Base-by-base conservation (phyloP, 2,329 filamentous ascomycete species). In the Coniochaeta ligniaria region DNA sequence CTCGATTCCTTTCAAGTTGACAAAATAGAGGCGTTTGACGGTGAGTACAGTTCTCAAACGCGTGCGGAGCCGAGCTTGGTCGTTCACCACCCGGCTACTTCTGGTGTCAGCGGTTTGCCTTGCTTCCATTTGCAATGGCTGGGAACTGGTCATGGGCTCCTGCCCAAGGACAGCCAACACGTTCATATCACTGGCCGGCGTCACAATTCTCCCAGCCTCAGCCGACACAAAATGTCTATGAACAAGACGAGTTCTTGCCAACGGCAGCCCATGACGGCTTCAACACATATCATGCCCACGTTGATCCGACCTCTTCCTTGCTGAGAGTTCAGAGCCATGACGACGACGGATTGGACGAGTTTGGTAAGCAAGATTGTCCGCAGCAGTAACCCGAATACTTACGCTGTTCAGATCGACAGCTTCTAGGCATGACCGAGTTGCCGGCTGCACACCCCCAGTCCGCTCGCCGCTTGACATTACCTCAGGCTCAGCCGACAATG, bases 311-410 rank as follows among this genome's bases (percentile, higher is more conserved):
- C 2, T 31, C 6, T 52, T 31, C 24, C 22, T 31, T 52, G 47
- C 24, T 24, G 47, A 22, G 2, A 31, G 47, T 17, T 28, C 47
- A 31, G 47, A n/a, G 20, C 14, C 47, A 17, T 38, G 54, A 62
- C 24, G 50, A 61, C 22, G 63, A 66, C 58, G 64, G 60, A 9
- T 57, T 67, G 36, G 66, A 67, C 36, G 65, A 66, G 31, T 67
- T 67, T 35, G 66, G 66, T 66, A 36, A 52, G 61, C 41, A 43
- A 4, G 9, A 47, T 12, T 47, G n/a, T 47, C 17, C 20, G 5
- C 31, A 22, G 26, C 50, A 35, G 14, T 33, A n/a, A 33, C 20
- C 6, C 12, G 11, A 26, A 33, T 31, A 24, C 56, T 58, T 28
- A 45, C 56, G 28, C 9, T 4, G 20, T 58, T 8, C 24, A 58